Base-by-base conservation (phyloP, 2,329 filamentous ascomycete genomes). In the Berkeleyomyces rouxiae region DNA sequence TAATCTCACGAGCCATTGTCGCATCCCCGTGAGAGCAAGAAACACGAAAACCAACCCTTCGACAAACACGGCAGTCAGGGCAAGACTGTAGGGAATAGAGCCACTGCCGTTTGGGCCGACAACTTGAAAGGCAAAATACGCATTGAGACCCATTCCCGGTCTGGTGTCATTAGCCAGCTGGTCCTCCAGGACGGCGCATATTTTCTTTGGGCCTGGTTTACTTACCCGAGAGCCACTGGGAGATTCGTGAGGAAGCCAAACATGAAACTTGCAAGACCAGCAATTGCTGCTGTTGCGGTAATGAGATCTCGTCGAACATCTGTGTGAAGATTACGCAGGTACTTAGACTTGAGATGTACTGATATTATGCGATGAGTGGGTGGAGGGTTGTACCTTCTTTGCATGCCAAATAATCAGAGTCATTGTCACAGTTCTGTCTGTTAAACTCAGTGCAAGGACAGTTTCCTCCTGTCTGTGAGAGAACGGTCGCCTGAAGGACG, bases 221-320 rank as follows among this genome's bases (percentile, higher is more conserved):
- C 68, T 67, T 67, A 73, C 73, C 71, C 73, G 51, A 75, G 69
- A 4, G 73, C 73, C 57, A 75, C 73, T 0, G 89, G 88, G 61
- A 93, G 79, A 67, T 95, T 95, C 37, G 89, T 90, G 61, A 91
- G 78, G 23, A 92, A 78, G 3, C 90, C 89, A 75, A 95, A 92
- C 64, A 80, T 77, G 68, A 95, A 84, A 33, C 85, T 87, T 0
- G 86, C 81, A 64, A 93, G 76, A 5, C 88, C 88, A 4, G 87
- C 78, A 60, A 93, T 82, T 7, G 87, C 87, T n/a, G 88, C 86
- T 0, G 90, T 95, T 3, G 87, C 87, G 1, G 89, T 95, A 63
- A 93, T 84, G 16, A 93, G 75, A 71, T 95, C 89, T 40, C 86
- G 82, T 67, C 88, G 85, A 66, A 95, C 72, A 53, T 78, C 83